Conservation (phyloP, 164 flowering plant species). For the Vitis amurensis region DNA sequence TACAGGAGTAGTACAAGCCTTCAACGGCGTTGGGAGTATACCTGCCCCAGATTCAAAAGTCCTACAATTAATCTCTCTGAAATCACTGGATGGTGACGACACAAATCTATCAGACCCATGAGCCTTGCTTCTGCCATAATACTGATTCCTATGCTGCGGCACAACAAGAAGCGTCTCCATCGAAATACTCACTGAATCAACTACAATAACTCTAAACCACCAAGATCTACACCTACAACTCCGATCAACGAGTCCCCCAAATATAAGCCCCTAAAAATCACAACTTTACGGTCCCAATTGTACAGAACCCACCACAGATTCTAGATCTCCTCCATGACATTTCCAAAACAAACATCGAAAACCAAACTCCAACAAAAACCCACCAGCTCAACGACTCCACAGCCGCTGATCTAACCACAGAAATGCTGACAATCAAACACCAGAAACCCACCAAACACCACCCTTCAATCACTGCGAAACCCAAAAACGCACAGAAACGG, state of each 20-base stretch:
- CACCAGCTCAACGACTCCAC: neutral
- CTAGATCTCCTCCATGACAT: constrained; percentile 14
- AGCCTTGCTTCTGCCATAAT: constrained; percentile 31
- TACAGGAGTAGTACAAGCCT: constrained; percentile 23
- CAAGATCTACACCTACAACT: neutral
- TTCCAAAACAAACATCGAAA: constrained; percentile 6
- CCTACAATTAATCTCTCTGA: constrained; percentile 56
- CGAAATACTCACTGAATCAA: constrained; percentile 3
- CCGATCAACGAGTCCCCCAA: neutral
- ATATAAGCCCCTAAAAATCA: constrained; percentile 5
- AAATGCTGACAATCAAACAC: too few species aligned
- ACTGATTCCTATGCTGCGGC: constrained; percentile 59
- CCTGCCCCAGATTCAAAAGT: constrained; percentile 63
- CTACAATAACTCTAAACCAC: neutral
- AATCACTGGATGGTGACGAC: constrained; percentile 37
- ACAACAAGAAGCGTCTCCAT: constrained; percentile 79
- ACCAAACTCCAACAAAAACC: neutral
- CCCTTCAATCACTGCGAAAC: neutral
- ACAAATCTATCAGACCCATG: constrained; percentile 25
- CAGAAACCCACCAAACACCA: too few species aligned
- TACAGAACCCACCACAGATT: neutral
- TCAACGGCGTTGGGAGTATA: constrained; percentile 56
- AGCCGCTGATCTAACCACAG: neutral
- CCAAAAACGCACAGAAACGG: neutral
- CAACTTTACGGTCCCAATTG: constrained; percentile 4